phyloP scores from a whole-genome alignment of 2,329 filamentous ascomycete genomes.

The Paracamarosporium sp. region DNA sequence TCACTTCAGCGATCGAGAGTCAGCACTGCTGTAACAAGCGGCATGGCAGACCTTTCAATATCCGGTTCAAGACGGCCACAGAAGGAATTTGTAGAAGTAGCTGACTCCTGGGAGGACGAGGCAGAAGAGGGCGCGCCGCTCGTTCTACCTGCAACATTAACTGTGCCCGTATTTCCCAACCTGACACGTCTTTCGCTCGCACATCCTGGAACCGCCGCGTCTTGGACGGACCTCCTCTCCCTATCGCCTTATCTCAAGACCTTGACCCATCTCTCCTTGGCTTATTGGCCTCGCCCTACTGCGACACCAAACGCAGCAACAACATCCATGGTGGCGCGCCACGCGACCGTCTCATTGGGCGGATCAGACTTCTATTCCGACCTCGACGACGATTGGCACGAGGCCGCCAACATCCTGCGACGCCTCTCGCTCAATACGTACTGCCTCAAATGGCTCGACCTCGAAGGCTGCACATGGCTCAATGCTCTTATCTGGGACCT shows the following conservation, averaged over 20 bases:
- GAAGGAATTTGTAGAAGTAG: slow-evolving; percentile 26
- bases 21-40: slow-evolving; percentile 11
- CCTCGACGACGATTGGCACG: slow-evolving; percentile 62
- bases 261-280: slow-evolving; percentile 67
- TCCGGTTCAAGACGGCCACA: slow-evolving; percentile 19
- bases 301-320: slow-evolving; percentile 61
- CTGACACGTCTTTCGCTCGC: slow-evolving; percentile 66
- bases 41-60: slow-evolving; percentile 22
- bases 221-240: slow-evolving; percentile 62
- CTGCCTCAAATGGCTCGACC: slow-evolving; percentile 66
- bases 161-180: slow-evolving; percentile 52
- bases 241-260: slow-evolving; percentile 61
- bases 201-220: slow-evolving; percentile 55
- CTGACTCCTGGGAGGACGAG: slow-evolving; percentile 58
- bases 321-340: slow-evolving; percentile 51
- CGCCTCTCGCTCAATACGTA: slow-evolving; percentile 63
- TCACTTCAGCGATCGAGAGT: slow-evolving; percentile 40
- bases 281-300: slow-evolving; percentile 66
- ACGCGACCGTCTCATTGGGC: slow-evolving; percentile 55
- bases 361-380: slow-evolving; percentile 61
- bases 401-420: slow-evolving; percentile 63
- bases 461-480: slow-evolving; percentile 67
- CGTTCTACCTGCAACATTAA: slow-evolving; percentile 24
- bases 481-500: slow-evolving; percentile 57
- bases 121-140: slow-evolving; percentile 16